Evolutionary conservation across 345 rosid species (phyloP).

Genomic region (Erodium maritimum): DNA sequence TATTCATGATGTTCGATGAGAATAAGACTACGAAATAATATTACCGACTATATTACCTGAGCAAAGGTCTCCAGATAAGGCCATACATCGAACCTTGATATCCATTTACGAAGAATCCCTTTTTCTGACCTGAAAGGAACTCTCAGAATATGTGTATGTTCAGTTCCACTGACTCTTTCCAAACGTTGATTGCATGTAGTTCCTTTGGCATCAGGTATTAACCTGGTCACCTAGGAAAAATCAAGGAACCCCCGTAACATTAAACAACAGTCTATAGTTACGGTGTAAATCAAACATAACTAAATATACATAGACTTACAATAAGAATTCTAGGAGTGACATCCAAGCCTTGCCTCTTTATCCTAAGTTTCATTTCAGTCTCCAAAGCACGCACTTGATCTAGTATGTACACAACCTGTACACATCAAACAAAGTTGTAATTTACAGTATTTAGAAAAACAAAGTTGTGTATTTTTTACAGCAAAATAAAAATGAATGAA

Average conservation of each 20-base stretch:
- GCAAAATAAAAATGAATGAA: not conserved
- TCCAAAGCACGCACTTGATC: conserved; percentile 98
- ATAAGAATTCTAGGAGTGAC: conserved; percentile 74
- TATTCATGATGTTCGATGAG: not conserved
- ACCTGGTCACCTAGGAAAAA: conserved; percentile 64
- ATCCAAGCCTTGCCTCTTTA: conserved; percentile 79
- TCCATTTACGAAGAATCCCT: conserved; percentile 86
- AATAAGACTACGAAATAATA: not conserved
- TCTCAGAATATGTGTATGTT: conserved; percentile 64
- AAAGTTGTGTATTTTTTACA: no score
- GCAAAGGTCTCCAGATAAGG: conserved; percentile 89
- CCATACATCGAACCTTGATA: conserved; percentile 98
- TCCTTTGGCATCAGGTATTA: conserved; percentile 91
- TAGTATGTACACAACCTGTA: conserved; percentile 84
- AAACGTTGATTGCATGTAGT: conserved; percentile 82
- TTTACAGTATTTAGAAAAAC: not conserved
- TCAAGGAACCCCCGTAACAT: conserved; percentile 7
- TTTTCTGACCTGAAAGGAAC: conserved; percentile 90
- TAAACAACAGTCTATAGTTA: not conserved
- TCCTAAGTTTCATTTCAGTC: conserved; percentile 77
- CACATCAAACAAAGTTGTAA: conserved; percentile 3
- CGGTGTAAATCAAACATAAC: not conserved
- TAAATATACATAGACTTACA: conserved; percentile 30
- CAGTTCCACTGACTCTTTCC: conserved; percentile 93
- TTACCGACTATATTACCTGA: conserved; percentile 30